These are phyloP conservation scores for Daldinia loculata DNA, from an alignment of 495 filamentous ascomycete genomes.

Conservation along the genomic window DNA sequence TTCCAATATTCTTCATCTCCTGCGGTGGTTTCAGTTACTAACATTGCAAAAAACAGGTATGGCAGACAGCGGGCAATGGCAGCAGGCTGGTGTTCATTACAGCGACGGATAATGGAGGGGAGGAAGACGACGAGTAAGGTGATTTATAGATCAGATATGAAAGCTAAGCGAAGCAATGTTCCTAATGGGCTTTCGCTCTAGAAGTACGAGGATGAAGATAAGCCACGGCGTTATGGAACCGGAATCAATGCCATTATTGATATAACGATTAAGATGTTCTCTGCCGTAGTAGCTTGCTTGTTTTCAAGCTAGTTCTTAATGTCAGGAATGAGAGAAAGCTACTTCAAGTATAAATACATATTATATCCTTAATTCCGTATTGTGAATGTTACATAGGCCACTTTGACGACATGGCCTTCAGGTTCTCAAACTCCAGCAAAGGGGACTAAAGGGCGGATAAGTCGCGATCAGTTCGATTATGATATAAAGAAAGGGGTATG, in stretches of 20 bases:
- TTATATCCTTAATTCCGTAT: background rate
- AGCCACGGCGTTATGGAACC: slow-evolving; percentile 36
- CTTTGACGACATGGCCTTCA: no score
- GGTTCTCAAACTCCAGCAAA: no score
- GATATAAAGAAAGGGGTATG: no score
- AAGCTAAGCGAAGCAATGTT: background rate
- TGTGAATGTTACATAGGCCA: background rate
- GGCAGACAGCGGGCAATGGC: slow-evolving; percentile 91
- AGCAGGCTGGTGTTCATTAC: slow-evolving; percentile 82
- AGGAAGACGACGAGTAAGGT: slow-evolving; percentile 39
- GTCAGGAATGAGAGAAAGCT: slow-evolving; percentile 15
- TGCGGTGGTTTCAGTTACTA: slow-evolving; percentile 35
- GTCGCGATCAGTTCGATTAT: no score
- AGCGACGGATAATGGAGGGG: slow-evolving; percentile 47
- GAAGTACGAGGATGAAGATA: slow-evolving; percentile 8
- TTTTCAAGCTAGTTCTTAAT: background rate
- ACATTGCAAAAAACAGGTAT: slow-evolving; percentile 66
- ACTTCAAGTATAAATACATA: background rate
- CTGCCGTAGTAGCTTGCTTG: slow-evolving; percentile 1
- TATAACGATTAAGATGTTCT: slow-evolving; percentile 27
- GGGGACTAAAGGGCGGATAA: no score
- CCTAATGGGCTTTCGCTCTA: background rate
- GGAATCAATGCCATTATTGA: slow-evolving; percentile 1
- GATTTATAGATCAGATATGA: background rate
- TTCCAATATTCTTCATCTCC: background rate